A percentile compares a stretch with the other conserved stretches of the same genome.
Conservation (phyloP, 495 filamentous ascomycete genomes). For the Aspergillus ostianus region DNA sequence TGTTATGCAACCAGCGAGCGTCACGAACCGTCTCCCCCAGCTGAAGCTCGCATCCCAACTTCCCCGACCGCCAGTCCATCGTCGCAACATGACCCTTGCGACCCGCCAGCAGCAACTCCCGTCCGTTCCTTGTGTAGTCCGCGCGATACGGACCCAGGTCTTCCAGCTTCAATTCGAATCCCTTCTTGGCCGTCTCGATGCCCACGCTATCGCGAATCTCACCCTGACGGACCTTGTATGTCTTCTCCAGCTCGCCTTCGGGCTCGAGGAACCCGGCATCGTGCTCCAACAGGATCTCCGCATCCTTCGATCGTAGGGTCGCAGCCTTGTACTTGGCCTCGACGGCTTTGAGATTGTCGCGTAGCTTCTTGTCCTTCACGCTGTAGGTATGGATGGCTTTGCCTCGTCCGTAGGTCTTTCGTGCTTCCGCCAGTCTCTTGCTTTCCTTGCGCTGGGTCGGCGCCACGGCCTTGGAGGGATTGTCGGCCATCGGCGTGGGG, state of each 20-base stretch:
- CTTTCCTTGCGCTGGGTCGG: constrained; percentile 36
- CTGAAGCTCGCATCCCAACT: constrained; percentile 85
- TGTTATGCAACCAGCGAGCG: constrained; percentile 91
- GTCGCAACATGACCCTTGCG: constrained; percentile 93
- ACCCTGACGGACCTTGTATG: constrained; percentile 86
- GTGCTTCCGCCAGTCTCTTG: constrained; percentile 56
- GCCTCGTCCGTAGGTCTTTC: constrained; percentile 81
- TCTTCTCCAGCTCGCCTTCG: constrained; percentile 82
- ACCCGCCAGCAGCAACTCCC: constrained; percentile 79
- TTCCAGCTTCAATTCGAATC: constrained; percentile 83
- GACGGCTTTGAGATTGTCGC: constrained; percentile 70
- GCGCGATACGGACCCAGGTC: constrained; percentile 79
- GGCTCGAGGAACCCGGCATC: constrained; percentile 83
- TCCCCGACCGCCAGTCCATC: constrained; percentile 94
- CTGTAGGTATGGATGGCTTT: constrained; percentile 55
- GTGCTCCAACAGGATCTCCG: constrained; percentile 90
- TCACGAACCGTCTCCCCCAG: constrained; percentile 86
- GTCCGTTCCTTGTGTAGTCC: constrained; percentile 88
- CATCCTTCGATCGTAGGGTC: constrained; percentile 79
- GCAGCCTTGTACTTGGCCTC: constrained; percentile 83
- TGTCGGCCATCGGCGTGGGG: constrained; percentile 22
- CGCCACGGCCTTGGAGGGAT: constrained; percentile 35
- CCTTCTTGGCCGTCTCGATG: constrained; percentile 83
- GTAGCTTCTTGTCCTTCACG: constrained; percentile 83
- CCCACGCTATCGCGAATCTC: constrained; percentile 75